Conservation (phyloP, 202 grass and related monocot genomes). For the Carex arenaria region DNA sequence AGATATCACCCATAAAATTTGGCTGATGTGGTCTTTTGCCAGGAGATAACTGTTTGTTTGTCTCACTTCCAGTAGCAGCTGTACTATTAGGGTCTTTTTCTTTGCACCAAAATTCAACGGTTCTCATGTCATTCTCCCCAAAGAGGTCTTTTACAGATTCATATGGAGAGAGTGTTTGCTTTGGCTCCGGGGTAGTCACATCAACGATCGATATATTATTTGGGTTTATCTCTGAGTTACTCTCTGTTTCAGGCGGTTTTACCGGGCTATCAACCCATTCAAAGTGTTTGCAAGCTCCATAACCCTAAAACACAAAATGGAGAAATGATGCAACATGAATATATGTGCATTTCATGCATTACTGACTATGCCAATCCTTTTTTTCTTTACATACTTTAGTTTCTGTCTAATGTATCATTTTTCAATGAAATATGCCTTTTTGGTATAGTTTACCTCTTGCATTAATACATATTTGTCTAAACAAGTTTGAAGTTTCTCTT, state of each 20-base stretch:
- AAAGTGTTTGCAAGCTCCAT: conserved; percentile 41
- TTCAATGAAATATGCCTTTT: neutral
- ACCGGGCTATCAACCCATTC: conserved; percentile 22
- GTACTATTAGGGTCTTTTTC: neutral
- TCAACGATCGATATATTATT: neutral
- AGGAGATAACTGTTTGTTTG: neutral
- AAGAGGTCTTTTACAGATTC: conserved; percentile 23
- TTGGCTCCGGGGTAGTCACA: neutral
- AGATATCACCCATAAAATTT: neutral
- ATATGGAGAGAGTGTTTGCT: conserved; percentile 1
- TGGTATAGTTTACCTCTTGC: neutral
- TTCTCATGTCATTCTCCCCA: conserved; percentile 18
- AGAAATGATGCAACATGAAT: neutral
- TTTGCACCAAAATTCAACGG: conserved; percentile 10
- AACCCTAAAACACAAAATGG: conserved; percentile 41
- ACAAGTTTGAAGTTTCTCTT: neutral
- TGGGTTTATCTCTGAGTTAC: neutral
- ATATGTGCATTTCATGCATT: neutral
- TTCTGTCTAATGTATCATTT: neutral
- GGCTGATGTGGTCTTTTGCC: neutral
- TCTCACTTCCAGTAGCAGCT: neutral
- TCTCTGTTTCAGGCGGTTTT: conserved; percentile 9
- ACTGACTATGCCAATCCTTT: neutral
- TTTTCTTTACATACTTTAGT: neutral
- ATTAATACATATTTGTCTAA: neutral